A percentile compares a stretch with the other conserved stretches of the same genome.
These are phyloP conservation scores for Diplodia scrobiculata DNA, from an alignment of 2,329 filamentous ascomycete species.

Conservation along the genomic window DNA sequence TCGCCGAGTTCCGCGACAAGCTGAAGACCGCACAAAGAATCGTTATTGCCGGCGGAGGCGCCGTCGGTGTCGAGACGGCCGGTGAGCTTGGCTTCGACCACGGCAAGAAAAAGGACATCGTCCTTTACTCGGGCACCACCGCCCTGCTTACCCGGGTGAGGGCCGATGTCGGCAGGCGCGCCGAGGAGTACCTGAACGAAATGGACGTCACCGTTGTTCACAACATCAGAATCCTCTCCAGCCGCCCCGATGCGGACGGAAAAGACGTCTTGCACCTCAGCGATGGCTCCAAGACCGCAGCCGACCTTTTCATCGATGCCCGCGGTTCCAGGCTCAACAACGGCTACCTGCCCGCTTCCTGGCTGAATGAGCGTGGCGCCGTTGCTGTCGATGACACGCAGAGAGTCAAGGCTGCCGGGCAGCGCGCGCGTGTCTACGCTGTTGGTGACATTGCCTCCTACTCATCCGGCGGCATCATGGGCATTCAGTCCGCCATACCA, in stretches of 20 bases:
- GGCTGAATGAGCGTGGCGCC: conserved; percentile 37
- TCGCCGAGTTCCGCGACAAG: conserved; percentile 37
- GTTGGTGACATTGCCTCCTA: conserved; percentile 42
- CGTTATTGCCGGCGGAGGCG: conserved; percentile 42
- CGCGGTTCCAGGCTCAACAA: conserved; percentile 38
- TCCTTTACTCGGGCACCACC: conserved; percentile 37
- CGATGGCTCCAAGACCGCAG: conserved; percentile 53
- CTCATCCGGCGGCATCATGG: conserved; percentile 36
- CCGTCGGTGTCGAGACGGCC: conserved; percentile 43
- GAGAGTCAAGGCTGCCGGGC: conserved; percentile 31
- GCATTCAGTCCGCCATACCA: conserved; percentile 37
- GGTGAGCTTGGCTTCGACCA: conserved; percentile 40
- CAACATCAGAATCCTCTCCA: conserved; percentile 35
- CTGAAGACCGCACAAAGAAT: conserved; percentile 38
- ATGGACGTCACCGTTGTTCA: conserved; percentile 38
- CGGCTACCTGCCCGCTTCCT: conserved; percentile 34
- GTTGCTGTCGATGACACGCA: conserved; percentile 33
- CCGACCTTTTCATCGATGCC: conserved; percentile 40
- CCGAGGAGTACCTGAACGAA: conserved; percentile 35
- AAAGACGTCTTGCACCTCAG: conserved; percentile 51
- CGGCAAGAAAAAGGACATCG: conserved; percentile 33
- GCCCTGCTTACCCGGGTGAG: conserved; percentile 36
- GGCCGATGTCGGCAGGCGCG: conserved; percentile 33
- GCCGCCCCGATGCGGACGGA: conserved; percentile 45
- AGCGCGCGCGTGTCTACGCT: conserved; percentile 37